A percentile compares a stretch with the other conserved stretches of the same genome.
Evolutionary conservation across 2,329 filamentous ascomycete species (phyloP).

Genomic region (Alternaria dauci): DNA sequence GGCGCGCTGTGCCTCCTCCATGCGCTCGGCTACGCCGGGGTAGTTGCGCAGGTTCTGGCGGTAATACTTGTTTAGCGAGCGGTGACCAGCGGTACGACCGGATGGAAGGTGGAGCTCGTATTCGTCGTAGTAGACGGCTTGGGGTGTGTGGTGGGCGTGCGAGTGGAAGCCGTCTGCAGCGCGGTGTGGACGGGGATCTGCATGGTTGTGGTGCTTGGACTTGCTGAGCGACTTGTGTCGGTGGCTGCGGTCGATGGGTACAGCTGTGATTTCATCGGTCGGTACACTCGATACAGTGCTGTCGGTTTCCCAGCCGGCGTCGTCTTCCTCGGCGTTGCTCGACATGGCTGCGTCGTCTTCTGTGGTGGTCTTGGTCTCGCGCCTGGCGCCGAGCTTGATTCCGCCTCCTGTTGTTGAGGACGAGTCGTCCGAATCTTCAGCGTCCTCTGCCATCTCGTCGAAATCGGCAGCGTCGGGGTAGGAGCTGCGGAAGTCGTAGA

Average conservation of each 20-base stretch:
- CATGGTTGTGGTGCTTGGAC: slow-evolving; percentile 77
- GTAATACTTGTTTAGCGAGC: slow-evolving; percentile 86
- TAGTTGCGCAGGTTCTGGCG: slow-evolving; percentile 90
- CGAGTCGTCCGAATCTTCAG: slow-evolving; percentile 57
- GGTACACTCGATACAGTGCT: slow-evolving; percentile 85
- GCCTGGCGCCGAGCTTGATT: slow-evolving; percentile 73
- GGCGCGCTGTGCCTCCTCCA: slow-evolving; percentile 66
- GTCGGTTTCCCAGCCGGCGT: slow-evolving; percentile 91
- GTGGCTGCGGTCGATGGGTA: slow-evolving; percentile 77
- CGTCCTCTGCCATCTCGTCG: slow-evolving; percentile 58
- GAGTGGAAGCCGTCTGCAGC: slow-evolving; percentile 82
- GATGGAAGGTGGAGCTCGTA: slow-evolving; percentile 93
- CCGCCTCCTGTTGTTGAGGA: slow-evolving; percentile 61
- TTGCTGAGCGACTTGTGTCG: slow-evolving; percentile 76
- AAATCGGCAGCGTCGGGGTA: slow-evolving; percentile 82
- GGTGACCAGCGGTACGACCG: slow-evolving; percentile 87
- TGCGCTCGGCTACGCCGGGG: slow-evolving; percentile 79
- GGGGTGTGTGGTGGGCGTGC: slow-evolving; percentile 75
- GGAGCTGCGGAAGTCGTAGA: slow-evolving; percentile 95
- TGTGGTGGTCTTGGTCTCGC: slow-evolving; percentile 57
- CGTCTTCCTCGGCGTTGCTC: slow-evolving; percentile 68
- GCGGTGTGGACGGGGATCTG: slow-evolving; percentile 75
- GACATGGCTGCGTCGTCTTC: slow-evolving; percentile 51
- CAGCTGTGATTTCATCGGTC: slow-evolving; percentile 81
- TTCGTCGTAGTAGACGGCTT: slow-evolving; percentile 88